Base-by-base conservation (phyloP, 1,284 basidiomycete species). In the Boletus semigastroideus region DNA sequence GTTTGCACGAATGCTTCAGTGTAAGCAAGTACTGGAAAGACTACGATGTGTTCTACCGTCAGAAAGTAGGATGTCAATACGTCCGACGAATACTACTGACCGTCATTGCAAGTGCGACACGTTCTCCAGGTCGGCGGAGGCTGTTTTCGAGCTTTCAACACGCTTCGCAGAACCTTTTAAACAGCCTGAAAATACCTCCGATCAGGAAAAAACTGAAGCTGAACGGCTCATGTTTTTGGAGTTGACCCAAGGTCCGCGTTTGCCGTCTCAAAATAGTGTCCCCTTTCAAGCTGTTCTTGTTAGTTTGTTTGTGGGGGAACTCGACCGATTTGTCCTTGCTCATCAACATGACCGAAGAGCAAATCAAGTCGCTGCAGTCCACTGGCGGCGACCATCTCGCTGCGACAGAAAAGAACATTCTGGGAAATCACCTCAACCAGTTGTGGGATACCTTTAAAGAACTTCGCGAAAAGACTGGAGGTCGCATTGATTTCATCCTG, bases 311-410 rank as follows among this genome's bases (percentile, higher is more conserved):
- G 20, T 95, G 93, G 92, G 93, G 93, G 16, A 96, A 96, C 73
- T 92, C 93, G n/a, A 98, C 96, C 52, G 95, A 98, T 72, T 78
- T 98, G 49, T 96, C 93, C 3, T 81, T 98, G 31, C 80, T 98
- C 50, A 98, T 98, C 74, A 94, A 98, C 75, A 98, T 98, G 95
- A 93, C 92, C 13, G 95, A 98, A 73, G 95, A 98, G 41, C 95
- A 98, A 71, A 98, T 99, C 75, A 96, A 96, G 73, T 85, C 90
- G 50, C 80, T 98, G n/a, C 95, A 99, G 71, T 94, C 93, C 16
- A 98, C 95, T 19, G 96, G 95, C 25, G 94, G 94, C 28, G 95
- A 96, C 51, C 87, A 94, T 60, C 84, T 98, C 42, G 94, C 95
- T 8, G 91, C 93, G 1, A 97, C 95, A 1, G 94, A 98, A 74